Conservation (phyloP, 2,329 filamentous ascomycete genomes). For the Metarhizium album region DNA sequence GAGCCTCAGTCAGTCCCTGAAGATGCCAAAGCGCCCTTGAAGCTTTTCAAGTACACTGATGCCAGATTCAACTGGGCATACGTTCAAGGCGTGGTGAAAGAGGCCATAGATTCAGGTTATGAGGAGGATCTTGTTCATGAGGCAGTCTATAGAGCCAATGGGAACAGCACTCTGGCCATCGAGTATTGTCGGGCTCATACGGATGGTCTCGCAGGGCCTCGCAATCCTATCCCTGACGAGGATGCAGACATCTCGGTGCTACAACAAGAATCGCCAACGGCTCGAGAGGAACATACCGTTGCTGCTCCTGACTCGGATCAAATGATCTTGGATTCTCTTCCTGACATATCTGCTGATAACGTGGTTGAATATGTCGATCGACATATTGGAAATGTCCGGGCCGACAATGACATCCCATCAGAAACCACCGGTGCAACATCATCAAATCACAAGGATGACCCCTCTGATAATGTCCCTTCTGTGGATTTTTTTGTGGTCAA, state of each 20-base stretch:
- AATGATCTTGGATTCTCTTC: slow-evolving; percentile 26
- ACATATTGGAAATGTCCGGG: background rate
- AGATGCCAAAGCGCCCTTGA: slow-evolving; percentile 37
- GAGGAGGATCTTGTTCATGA: slow-evolving; percentile 59
- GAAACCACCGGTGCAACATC: slow-evolving; percentile 6
- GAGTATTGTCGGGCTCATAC: slow-evolving; percentile 66
- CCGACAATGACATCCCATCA: background rate
- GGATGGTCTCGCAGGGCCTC: slow-evolving; percentile 44
- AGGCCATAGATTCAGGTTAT: slow-evolving; percentile 22
- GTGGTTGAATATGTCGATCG: slow-evolving; percentile 4
- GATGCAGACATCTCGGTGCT: slow-evolving; percentile 36
- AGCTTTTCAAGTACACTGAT: slow-evolving; percentile 33
- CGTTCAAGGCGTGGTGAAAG: slow-evolving; percentile 19
- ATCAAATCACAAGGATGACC: slow-evolving; percentile 5
- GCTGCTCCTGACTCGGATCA: slow-evolving; percentile 22
- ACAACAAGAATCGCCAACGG: slow-evolving; percentile 14
- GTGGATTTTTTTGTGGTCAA: slow-evolving; percentile 31
- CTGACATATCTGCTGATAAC: slow-evolving; percentile 7
- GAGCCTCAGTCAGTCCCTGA: slow-evolving; percentile 54
- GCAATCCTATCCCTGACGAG: slow-evolving; percentile 55
- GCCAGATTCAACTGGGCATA: slow-evolving; percentile 36
- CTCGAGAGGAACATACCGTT: slow-evolving; percentile 14
- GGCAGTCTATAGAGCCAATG: slow-evolving; percentile 73
- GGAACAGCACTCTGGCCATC: slow-evolving; percentile 44
- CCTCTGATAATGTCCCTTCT: slow-evolving; percentile 10